Evolutionary conservation across 345 rosid genomes (phyloP).

Genomic region (Melaleuca alternifolia): DNA sequence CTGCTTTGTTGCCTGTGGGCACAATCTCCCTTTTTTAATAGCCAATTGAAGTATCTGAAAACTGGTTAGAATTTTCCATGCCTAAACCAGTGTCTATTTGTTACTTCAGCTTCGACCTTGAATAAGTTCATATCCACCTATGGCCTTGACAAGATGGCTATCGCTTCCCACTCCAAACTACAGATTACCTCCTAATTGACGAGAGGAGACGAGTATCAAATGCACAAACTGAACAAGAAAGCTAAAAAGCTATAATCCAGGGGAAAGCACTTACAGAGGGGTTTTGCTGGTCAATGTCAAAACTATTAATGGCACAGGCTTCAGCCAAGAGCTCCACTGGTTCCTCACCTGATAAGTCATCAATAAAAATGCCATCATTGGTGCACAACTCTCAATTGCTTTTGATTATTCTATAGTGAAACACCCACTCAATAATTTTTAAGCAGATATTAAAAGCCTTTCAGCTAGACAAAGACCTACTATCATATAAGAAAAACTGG

Average conservation of each 20-base stretch:
- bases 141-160: conserved; percentile 57
- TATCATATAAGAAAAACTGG: neutral
- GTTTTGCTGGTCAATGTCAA: conserved; percentile 71
- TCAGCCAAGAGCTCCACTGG: conserved; percentile 69
- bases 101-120: neutral
- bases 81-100: neutral
- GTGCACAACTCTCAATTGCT: neutral
- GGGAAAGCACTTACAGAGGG: conserved; percentile 37
- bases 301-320: conserved; percentile 89
- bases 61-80: neutral
- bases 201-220: neutral
- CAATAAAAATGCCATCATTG: neutral
- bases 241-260: neutral
- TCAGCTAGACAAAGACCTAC: neutral
- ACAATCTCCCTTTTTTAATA: neutral
- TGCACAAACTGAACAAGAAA: neutral
- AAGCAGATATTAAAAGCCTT: neutral
- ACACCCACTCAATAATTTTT: neutral
- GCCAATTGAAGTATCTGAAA: neutral
- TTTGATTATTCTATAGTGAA: neutral
- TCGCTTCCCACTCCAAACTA: conserved; percentile 87
- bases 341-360: conserved; percentile 43
- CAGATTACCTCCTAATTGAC: conserved; percentile 69
- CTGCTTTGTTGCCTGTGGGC: neutral
- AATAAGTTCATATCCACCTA: neutral